phyloP scores from a whole-genome alignment of 73 alveolate genomes.

The Paramecium biaurelia region DNA sequence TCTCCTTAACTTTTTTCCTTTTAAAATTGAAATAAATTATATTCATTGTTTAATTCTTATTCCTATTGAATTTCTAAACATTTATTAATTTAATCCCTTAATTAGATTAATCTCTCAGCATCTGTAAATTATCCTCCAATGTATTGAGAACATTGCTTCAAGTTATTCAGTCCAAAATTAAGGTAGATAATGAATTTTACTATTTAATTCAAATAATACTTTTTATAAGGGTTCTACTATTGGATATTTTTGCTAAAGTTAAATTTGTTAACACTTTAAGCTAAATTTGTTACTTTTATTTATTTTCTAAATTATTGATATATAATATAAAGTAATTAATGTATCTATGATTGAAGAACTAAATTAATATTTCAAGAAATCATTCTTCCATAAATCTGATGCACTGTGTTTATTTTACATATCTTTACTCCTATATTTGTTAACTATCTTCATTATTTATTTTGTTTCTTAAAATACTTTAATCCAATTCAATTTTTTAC shows the following conservation, averaged over 20 bases:
- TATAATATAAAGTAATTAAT: neutral
- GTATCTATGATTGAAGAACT: neutral
- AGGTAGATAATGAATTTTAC: neutral
- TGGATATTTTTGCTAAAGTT: neutral
- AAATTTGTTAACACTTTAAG: neutral
- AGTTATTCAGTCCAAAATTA: neutral
- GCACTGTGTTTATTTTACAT: neutral
- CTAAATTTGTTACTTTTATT: neutral
- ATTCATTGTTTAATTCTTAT: neutral
- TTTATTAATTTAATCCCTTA: neutral
- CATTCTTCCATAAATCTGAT: neutral
- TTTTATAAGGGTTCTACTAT: neutral
- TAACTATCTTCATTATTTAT: neutral
- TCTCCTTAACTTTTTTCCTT: too few species aligned
- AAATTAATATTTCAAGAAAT: neutral
- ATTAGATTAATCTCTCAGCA: neutral
- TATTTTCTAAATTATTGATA: neutral
- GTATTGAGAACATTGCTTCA: neutral
- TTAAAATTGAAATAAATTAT: too few species aligned
- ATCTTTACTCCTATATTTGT: neutral
- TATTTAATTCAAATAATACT: neutral
- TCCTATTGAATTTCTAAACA: neutral
- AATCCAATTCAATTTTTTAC: neutral
- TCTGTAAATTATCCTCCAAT: constrained; percentile 22
- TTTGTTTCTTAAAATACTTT: neutral